A percentile compares a stretch with the other conserved stretches of the same genome.
Evolutionary conservation across 306 rosid species (phyloP).

Genomic region (Delonix regia): DNA sequence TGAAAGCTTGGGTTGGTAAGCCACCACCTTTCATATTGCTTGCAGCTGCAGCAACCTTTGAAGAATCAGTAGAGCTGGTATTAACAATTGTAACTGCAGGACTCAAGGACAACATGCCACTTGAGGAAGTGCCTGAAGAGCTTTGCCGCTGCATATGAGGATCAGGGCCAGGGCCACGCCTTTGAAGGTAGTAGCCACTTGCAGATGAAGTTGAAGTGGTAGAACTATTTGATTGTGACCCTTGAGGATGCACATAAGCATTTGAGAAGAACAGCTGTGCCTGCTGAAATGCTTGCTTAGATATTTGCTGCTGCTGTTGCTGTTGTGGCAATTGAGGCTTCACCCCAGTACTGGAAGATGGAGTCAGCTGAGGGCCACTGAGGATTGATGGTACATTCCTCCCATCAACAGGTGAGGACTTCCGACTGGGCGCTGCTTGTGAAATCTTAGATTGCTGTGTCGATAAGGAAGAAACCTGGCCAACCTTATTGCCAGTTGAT

Average conservation of each 20-base stretch:
- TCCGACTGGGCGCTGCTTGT: slow-evolving; percentile 50
- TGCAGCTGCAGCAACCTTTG: slow-evolving; percentile 37
- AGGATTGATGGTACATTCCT: slow-evolving; percentile 78
- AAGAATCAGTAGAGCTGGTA: slow-evolving; percentile 53
- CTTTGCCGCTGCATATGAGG: slow-evolving; percentile 61
- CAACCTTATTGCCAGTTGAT: slow-evolving; percentile 64
- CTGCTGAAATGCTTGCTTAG: slow-evolving; percentile 72
- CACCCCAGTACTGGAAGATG: slow-evolving; percentile 52
- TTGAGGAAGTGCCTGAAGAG: slow-evolving; percentile 59
- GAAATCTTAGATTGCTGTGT: slow-evolving; percentile 77
- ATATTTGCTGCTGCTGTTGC: slow-evolving; percentile 47
- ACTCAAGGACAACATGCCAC: slow-evolving; percentile 61
- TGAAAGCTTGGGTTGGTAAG: slow-evolving; percentile 58
- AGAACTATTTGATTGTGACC: slow-evolving; percentile 60
- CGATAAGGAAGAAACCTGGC: slow-evolving; percentile 66
- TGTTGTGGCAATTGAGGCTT: slow-evolving; percentile 66
- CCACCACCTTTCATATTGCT: slow-evolving; percentile 62
- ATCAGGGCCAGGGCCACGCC: slow-evolving; percentile 71
- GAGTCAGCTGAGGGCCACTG: slow-evolving; percentile 62
- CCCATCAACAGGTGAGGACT: slow-evolving; percentile 86
- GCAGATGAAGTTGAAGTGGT: slow-evolving; percentile 54
- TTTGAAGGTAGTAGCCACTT: slow-evolving; percentile 44
- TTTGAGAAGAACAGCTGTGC: slow-evolving; percentile 60
- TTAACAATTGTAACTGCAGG: slow-evolving; percentile 43
- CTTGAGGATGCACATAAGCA: slow-evolving; percentile 59